Evolutionary conservation across 768 basidiomycete genomes (phyloP).

Genomic region (Strobilomyces dryophilus): DNA sequence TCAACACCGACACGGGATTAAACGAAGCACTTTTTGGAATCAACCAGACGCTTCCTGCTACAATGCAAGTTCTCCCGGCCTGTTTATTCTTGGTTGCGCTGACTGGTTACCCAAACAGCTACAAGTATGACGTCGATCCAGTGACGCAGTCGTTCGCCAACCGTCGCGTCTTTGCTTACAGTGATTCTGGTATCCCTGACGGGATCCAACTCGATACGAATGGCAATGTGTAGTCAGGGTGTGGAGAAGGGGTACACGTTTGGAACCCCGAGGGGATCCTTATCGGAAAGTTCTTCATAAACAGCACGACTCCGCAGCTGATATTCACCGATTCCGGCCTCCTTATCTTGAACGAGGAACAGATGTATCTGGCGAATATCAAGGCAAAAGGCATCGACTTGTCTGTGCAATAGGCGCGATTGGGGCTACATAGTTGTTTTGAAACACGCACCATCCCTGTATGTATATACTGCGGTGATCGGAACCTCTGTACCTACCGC

Average conservation of each 20-base stretch:
- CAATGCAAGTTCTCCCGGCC: conserved; percentile 47
- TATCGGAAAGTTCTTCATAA: conserved; percentile 31
- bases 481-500: not conserved
- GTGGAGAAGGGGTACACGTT: conserved; percentile 68
- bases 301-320: conserved; percentile 29
- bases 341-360: conserved; percentile 38
- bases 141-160: no score
- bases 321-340: conserved; percentile 39
- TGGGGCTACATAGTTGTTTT: no score
- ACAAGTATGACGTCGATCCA: no score
- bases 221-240: conserved; percentile 65
- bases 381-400: conserved; percentile 27
- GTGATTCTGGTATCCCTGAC: no score
- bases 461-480: not conserved
- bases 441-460: no score
- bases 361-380: conserved; percentile 36
- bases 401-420: conserved; percentile 2
- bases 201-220: conserved; percentile 12
- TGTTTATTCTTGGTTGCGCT: not conserved
- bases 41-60: conserved; percentile 60
- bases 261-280: conserved; percentile 57
- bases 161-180: no score
- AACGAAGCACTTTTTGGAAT: conserved; percentile 42
- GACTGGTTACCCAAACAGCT: not conserved
- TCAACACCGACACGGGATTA: conserved; percentile 30